A percentile compares a stretch with the other conserved stretches of the same genome.
Conservation (phyloP, 345 rosid genomes). For the Bruguiera gymnorhiza region DNA sequence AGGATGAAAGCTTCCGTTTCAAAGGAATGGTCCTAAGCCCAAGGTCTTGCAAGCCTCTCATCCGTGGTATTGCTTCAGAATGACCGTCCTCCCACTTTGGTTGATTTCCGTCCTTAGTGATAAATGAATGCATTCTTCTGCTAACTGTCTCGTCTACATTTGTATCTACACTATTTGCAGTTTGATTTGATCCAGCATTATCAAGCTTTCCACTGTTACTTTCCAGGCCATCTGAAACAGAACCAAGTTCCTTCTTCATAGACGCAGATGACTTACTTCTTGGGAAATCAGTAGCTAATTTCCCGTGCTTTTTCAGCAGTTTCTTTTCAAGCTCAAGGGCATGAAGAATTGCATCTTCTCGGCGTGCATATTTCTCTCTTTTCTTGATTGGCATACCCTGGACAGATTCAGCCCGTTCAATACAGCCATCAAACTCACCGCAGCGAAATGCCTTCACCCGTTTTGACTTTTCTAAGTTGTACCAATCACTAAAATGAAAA, state of each 20-base stretch:
- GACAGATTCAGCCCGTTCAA: slow-evolving; percentile 80
- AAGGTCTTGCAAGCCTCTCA: slow-evolving; percentile 89
- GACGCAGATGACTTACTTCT: slow-evolving; percentile 40
- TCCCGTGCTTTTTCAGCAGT: slow-evolving; percentile 54
- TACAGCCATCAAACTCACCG: slow-evolving; percentile 95
- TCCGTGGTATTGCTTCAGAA: slow-evolving; percentile 54
- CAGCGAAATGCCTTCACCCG: slow-evolving; percentile 97
- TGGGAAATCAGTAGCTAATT: slow-evolving; percentile 27
- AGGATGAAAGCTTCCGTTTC: slow-evolving; percentile 51
- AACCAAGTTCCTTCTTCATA: slow-evolving; percentile 38
- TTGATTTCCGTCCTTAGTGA: slow-evolving; percentile 32
- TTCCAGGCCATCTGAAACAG: slow-evolving; percentile 39
- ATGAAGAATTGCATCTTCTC: slow-evolving; percentile 98
- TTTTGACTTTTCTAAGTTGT: slow-evolving; percentile 95
- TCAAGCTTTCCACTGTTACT: slow-evolving; percentile 39
- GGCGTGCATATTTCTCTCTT: slow-evolving; percentile 98
- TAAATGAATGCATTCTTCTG: slow-evolving; percentile 23
- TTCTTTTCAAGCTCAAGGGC: slow-evolving; percentile 97
- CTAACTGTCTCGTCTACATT: slow-evolving; percentile 28
- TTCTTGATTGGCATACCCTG: slow-evolving; percentile 76
- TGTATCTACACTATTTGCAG: slow-evolving; percentile 30
- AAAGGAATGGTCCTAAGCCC: slow-evolving; percentile 58
- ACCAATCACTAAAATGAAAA: slow-evolving; percentile 77
- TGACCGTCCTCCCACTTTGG: slow-evolving; percentile 39
- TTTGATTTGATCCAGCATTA: slow-evolving; percentile 31